Evolutionary conservation across 106 monocot genomes (phyloP), one percentile per base, ranked within the genome.

Genomic region (Dioscorea alata): DNA sequence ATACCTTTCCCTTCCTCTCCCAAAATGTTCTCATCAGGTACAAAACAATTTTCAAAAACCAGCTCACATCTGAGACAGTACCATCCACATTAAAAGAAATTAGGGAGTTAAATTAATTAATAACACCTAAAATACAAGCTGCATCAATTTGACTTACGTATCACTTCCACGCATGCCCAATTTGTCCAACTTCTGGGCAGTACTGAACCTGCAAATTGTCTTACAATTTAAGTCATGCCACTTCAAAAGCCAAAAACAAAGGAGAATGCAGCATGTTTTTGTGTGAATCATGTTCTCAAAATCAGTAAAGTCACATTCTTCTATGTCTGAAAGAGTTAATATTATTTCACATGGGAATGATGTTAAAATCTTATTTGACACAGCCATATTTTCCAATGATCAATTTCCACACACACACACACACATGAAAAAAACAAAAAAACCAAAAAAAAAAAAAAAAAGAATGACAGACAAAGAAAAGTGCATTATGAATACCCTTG

Each of bases 131-230:
- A 59, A 50, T 35, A 60, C 13, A 61, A 21, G 15, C 73, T 60
- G 33, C 60, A 57, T 19, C 73, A 76, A 20, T 2, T 73, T 42
- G 71, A 61, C 82, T 54, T 80, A 96, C 96, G 96, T 96, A 65
- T 96, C 96, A 80, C 96, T 96, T 77, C 96, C 96, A 49, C 96
- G 81, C 96, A 96, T 96, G 31, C 96, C 96, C 73, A 96, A 86
- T 80, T 96, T 96, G 76, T 92, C 91, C 57, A 96, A 68, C 77
- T 96, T 96, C 71, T 96, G 96, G 35, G 96, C 96, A 71, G 91
- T 96, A 78, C 80, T 81, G 58, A 96, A 96, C 57, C 96, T 96
- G 84, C 49, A 84, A 70, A 67, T 12, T 33, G 12, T 25, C 17
- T 8, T 42, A 10, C 10, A 1, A 42, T 42, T 42, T 8, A 42